These are phyloP conservation scores for Anthoceros angustus DNA, from an alignment of 225 moss, liverwort and hornwort genomes.

Conservation along the genomic window DNA sequence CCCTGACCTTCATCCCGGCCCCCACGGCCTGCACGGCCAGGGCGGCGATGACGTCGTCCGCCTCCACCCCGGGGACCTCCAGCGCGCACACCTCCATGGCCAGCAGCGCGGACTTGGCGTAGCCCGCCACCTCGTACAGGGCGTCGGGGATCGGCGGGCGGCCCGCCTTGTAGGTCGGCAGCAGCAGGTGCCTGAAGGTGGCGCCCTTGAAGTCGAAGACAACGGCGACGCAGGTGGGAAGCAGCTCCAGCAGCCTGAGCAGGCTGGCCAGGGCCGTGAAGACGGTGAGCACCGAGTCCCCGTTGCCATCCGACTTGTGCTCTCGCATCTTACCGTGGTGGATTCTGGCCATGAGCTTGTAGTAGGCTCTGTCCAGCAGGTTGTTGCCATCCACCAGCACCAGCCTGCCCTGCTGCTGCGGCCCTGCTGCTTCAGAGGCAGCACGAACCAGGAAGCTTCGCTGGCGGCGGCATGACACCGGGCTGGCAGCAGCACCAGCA, in stretches of 20 bases:
- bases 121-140: conserved; percentile 27
- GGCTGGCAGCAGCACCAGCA: no score
- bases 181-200: conserved; percentile 40
- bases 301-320: conserved; percentile 26
- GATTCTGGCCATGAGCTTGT: conserved; percentile 47
- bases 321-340: conserved; percentile 39
- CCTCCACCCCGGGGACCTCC: conserved; percentile 52
- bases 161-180: conserved; percentile 28
- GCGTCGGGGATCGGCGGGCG: conserved; percentile 45
- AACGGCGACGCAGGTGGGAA: conserved; percentile 31
- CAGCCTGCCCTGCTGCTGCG: conserved; percentile 18
- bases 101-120: conserved; percentile 40
- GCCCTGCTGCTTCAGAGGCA: conserved; percentile 6
- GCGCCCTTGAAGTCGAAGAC: conserved; percentile 43
- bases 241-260: conserved; percentile 24
- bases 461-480: no score
- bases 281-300: conserved; percentile 43
- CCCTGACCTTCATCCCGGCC: conserved; percentile 29
- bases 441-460: no score
- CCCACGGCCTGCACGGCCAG: conserved; percentile 33
- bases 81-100: conserved; percentile 31
- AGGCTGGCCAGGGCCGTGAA: conserved; percentile 35
- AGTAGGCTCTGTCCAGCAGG: conserved; percentile 38
- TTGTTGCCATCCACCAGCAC: conserved; percentile 41
- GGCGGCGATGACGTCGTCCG: conserved; percentile 45